These are phyloP conservation scores for Pontederia paniculata DNA, from an alignment of 176 grass and related monocot species.

Conservation along the genomic window DNA sequence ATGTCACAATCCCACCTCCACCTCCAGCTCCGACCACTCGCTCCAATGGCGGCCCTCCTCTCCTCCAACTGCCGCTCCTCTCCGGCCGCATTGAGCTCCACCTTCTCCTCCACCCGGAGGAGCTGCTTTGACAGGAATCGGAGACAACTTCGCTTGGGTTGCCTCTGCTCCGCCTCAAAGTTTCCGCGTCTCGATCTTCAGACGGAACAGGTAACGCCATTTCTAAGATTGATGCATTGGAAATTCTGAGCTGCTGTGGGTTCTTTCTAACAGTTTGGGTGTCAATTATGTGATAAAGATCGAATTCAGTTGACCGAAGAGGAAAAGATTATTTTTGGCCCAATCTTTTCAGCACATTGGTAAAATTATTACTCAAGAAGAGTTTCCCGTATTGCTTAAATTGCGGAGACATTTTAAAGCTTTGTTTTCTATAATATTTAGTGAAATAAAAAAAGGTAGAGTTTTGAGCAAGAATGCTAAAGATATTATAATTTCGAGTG, in stretches of 20 bases:
- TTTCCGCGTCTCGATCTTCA: slow-evolving; percentile 2
- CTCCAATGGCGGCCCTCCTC: slow-evolving; percentile 47
- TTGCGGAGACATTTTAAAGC: too few species aligned
- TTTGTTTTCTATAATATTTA: too few species aligned
- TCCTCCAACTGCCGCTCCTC: slow-evolving; percentile 41
- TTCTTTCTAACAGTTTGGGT: not conserved
- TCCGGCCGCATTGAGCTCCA: slow-evolving; percentile 10
- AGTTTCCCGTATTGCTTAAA: too few species aligned
- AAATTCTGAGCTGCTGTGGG: not conserved
- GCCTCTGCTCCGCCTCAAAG: slow-evolving; percentile 39
- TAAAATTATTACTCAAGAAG: too few species aligned
- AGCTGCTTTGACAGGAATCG: slow-evolving; percentile 4
- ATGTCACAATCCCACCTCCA: not conserved
- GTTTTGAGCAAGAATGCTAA: too few species aligned
- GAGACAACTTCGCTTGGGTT: slow-evolving; percentile 17
- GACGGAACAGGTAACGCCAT: slow-evolving; percentile 7
- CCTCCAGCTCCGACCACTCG: not conserved
- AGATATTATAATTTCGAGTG: too few species aligned
- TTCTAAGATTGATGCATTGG: too few species aligned
- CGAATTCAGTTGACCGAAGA: too few species aligned
- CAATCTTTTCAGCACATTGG: too few species aligned
- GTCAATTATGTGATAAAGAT: too few species aligned
- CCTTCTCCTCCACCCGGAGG: not conserved
- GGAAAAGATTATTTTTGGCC: too few species aligned
- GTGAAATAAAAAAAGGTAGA: too few species aligned